Conservation (phyloP, 2,329 filamentous ascomycete genomes). For the Metarhizium anisopliae region DNA sequence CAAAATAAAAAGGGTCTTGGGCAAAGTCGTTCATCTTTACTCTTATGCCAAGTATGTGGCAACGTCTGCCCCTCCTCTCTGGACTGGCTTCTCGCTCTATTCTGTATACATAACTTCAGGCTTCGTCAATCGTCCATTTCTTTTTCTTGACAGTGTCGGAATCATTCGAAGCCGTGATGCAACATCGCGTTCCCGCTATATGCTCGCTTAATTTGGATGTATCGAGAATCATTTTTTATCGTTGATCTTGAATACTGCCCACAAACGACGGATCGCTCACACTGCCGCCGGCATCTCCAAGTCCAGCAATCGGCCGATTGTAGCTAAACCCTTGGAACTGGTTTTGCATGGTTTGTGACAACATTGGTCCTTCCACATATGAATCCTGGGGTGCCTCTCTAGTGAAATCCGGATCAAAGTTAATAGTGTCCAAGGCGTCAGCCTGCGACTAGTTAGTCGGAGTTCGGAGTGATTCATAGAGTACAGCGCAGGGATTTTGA, state of each 20-base stretch:
- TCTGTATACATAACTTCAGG: not conserved
- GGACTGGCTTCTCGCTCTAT: not conserved
- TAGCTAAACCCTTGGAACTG: constrained; percentile 96
- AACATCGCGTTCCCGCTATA: not conserved
- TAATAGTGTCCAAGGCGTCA: constrained; percentile 82
- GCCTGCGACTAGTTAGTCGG: constrained; percentile 33
- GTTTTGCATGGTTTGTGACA: constrained; percentile 94
- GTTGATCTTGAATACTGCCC: constrained; percentile 47
- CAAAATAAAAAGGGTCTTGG: not conserved
- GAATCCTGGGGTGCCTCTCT: constrained; percentile 83
- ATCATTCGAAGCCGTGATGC: not conserved
- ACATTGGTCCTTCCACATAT: constrained; percentile 79
- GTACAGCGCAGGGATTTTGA: too few relatives aligned
- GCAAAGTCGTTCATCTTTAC: not conserved
- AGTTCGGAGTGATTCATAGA: not conserved
- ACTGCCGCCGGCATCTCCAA: constrained; percentile 88
- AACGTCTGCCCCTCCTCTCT: not conserved
- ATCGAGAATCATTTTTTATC: constrained; percentile 14
- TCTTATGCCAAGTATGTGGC: not conserved
- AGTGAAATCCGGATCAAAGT: constrained; percentile 92
- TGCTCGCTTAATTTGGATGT: not conserved
- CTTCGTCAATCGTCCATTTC: not conserved
- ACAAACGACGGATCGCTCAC: constrained; percentile 76
- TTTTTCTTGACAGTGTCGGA: not conserved
- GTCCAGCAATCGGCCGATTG: constrained; percentile 87